A percentile compares a stretch with the other conserved stretches of the same genome.
These are phyloP conservation scores for Scutellaria minor DNA, from an alignment of 257 asterid species.

Conservation along the genomic window DNA sequence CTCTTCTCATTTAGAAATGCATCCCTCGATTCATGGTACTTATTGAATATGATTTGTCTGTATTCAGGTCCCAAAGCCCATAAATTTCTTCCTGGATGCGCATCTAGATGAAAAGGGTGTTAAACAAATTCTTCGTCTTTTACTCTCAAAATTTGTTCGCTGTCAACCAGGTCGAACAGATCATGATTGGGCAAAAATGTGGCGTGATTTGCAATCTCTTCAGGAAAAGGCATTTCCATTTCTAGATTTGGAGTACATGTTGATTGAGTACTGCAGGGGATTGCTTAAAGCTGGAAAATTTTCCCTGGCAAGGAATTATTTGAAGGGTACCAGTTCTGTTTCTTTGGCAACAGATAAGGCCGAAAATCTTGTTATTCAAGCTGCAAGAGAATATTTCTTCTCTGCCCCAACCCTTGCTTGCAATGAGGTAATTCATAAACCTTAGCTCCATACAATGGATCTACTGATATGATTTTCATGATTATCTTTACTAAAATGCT, in stretches of 20 bases:
- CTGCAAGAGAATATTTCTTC: conserved; percentile 97
- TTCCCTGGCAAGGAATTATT: conserved; percentile 90
- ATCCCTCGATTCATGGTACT: conserved; percentile 28
- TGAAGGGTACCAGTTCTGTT: conserved; percentile 84
- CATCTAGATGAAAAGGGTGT: conserved; percentile 77
- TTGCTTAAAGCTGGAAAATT: conserved; percentile 94
- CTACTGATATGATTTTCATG: conserved; percentile 11
- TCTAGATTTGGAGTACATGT: conserved; percentile 84
- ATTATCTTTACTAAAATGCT: background rate
- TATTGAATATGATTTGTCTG: conserved; percentile 31
- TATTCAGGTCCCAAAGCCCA: conserved; percentile 89
- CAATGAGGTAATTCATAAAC: conserved; percentile 67
- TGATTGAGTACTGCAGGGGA: conserved; percentile 97
- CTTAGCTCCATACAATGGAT: conserved; percentile 26
- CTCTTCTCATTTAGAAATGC: conserved; percentile 26
- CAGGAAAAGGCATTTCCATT: conserved; percentile 95
- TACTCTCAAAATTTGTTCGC: conserved; percentile 89
- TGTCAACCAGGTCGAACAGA: conserved; percentile 85
- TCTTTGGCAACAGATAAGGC: conserved; percentile 88
- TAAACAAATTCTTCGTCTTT: conserved; percentile 89
- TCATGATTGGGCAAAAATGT: conserved; percentile 94
- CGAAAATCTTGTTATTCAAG: conserved; percentile 94
- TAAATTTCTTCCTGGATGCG: conserved; percentile 71
- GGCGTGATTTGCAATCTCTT: conserved; percentile 92
- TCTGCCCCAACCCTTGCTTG: conserved; percentile 96